Conservation (phyloP, 805 yeast species). For the Metahyphopichia silvanorum region DNA sequence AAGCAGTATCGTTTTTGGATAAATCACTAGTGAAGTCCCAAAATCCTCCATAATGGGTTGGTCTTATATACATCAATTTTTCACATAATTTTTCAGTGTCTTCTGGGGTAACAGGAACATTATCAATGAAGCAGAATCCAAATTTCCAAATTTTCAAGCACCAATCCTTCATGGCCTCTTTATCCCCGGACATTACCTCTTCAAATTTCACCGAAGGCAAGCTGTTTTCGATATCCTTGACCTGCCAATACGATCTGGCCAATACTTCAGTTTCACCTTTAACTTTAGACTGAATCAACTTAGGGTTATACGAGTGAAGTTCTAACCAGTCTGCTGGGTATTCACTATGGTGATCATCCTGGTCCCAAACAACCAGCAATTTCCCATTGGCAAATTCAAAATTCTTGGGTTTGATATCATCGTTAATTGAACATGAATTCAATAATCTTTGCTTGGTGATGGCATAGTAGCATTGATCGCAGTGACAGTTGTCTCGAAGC, state of each 20-base stretch:
- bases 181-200: conserved; percentile 39
- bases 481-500: conserved; percentile 66
- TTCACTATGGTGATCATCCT: conserved; percentile 33
- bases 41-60: conserved; percentile 77
- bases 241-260: conserved; percentile 42
- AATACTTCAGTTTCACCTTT: conserved; percentile 26
- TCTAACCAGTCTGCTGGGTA: conserved; percentile 42
- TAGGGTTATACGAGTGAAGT: conserved; percentile 52
- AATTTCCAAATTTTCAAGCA: conserved; percentile 47
- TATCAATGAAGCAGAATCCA: conserved; percentile 61
- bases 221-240: conserved; percentile 30
- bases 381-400: conserved; percentile 8
- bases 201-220: conserved; percentile 50
- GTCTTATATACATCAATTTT: conserved; percentile 55
- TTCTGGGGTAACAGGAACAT: conserved; percentile 58
- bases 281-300: conserved; percentile 29
- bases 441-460: conserved; percentile 58
- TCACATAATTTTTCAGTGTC: conserved; percentile 58
- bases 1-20: conserved; percentile 67
- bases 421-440: conserved; percentile 46
- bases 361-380: conserved; percentile 35
- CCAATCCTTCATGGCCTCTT: conserved; percentile 54
- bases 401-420: conserved; percentile 20
- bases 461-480: conserved; percentile 50
- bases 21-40: conserved; percentile 76